Conservation (phyloP, 139 green algal genomes). For the Eudorina sp. region DNA sequence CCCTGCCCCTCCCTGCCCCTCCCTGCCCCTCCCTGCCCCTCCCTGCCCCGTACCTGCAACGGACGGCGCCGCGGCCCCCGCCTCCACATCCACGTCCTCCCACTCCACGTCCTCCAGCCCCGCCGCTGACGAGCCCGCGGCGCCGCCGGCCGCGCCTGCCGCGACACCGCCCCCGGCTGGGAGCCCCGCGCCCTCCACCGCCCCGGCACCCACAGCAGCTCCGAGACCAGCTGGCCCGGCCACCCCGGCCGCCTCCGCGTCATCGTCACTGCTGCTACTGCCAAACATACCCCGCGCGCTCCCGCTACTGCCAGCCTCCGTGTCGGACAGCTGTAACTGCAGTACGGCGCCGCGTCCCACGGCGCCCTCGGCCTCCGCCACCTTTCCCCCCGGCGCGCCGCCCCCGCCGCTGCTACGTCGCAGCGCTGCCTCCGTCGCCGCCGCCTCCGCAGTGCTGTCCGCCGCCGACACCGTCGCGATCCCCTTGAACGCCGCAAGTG, state of each 20-base stretch:
- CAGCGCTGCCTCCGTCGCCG: not conserved
- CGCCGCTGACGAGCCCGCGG: not conserved
- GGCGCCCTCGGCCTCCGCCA: not conserved
- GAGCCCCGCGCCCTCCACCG: not conserved
- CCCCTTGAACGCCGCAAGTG: conserved; percentile 39
- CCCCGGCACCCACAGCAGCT: not conserved
- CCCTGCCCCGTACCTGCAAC: not conserved
- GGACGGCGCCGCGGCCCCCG: conserved; percentile 41
- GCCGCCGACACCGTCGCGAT: not conserved
- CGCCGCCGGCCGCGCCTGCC: not conserved
- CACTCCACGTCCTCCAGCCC: conserved; percentile 55
- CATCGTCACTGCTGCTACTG: conserved; percentile 37
- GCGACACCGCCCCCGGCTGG: not conserved
- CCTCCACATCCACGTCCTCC: conserved; percentile 77
- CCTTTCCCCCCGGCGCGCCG: not conserved
- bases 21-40: too few species aligned
- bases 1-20: too few species aligned
- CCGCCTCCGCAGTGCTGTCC: not conserved
- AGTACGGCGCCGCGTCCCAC: conserved; percentile 11
- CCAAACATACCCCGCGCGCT: conserved; percentile 38
- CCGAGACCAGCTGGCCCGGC: not conserved
- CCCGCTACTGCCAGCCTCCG: conserved; percentile 7
- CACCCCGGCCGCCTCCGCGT: not conserved
- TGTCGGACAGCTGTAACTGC: conserved; percentile 14
- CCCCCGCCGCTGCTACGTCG: not conserved